Evolutionary conservation across 306 rosid genomes (phyloP).

Genomic region (Phaseolus lunatus): DNA sequence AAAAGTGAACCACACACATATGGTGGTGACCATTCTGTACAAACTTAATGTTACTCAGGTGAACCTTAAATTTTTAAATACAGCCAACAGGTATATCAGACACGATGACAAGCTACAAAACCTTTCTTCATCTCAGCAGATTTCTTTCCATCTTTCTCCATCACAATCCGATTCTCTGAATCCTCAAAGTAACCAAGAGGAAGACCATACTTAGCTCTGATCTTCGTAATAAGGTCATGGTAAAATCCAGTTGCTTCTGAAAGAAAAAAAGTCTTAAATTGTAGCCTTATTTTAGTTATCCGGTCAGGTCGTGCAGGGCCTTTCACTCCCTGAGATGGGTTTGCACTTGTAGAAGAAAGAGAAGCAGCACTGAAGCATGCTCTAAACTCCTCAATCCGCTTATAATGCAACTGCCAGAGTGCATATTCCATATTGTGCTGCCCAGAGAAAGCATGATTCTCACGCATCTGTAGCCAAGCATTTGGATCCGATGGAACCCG

Average conservation of each 20-base stretch:
- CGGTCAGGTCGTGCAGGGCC: conserved; percentile 78
- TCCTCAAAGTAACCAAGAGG: conserved; percentile 83
- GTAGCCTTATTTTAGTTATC: conserved; percentile 77
- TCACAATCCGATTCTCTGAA: conserved; percentile 64
- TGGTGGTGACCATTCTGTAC: neutral
- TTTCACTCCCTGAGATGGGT: conserved; percentile 68
- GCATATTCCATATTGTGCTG: conserved; percentile 80
- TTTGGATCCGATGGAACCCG: conserved; percentile 93
- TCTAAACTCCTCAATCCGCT: conserved; percentile 90
- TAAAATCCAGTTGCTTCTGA: conserved; percentile 96
- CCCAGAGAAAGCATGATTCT: conserved; percentile 84
- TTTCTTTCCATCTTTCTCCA: conserved; percentile 87
- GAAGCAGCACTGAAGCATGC: conserved; percentile 68
- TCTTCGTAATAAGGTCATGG: conserved; percentile 87
- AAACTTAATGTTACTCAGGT: neutral
- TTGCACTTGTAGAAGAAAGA: conserved; percentile 63
- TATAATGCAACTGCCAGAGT: conserved; percentile 93
- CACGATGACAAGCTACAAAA: conserved; percentile 88
- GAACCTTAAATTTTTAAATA: neutral
- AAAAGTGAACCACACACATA: neutral
- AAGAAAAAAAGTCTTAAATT: conserved; percentile 81
- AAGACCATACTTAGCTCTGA: conserved; percentile 87
- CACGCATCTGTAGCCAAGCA: conserved; percentile 95
- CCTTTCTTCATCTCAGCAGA: conserved; percentile 83
- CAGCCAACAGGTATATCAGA: conserved; percentile 66